Evolutionary conservation across 495 filamentous ascomycete genomes (phyloP).

Genomic region (Cercophora sp.): DNA sequence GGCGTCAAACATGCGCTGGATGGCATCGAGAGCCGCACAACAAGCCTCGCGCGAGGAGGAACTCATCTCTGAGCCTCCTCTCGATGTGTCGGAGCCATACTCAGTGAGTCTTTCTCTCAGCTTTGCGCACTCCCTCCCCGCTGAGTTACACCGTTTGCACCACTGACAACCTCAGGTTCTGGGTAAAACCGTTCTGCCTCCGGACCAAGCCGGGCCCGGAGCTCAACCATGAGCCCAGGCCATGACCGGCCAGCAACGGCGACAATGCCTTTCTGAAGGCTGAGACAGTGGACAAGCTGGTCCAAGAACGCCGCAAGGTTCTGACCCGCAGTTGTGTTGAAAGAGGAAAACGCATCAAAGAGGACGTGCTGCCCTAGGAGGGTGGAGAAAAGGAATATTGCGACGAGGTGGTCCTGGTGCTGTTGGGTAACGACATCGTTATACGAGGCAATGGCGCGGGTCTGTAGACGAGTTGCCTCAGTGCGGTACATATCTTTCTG

Average conservation of each 20-base stretch:
- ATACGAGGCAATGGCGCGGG: slow-evolving; percentile 35
- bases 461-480: slow-evolving; percentile 40
- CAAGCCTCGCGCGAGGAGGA: not conserved
- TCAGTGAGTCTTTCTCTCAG: not conserved
- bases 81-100: not conserved
- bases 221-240: slow-evolving; percentile 14
- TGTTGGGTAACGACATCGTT: slow-evolving; percentile 23
- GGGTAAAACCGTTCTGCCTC: not conserved
- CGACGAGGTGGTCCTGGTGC: slow-evolving; percentile 33
- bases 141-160: not conserved
- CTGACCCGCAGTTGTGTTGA: not conserved
- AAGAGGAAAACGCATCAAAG: slow-evolving; percentile 30
- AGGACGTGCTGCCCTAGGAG: slow-evolving; percentile 41
- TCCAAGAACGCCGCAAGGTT: slow-evolving; percentile 38
- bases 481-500: slow-evolving; percentile 28
- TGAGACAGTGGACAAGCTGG: slow-evolving; percentile 35
- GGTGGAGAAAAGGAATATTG: slow-evolving; percentile 43
- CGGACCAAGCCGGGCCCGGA: not conserved
- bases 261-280: slow-evolving; percentile 38
- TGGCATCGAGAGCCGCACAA: not conserved
- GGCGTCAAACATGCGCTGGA: not conserved
- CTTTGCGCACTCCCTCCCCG: not conserved
- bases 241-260: slow-evolving; percentile 27
- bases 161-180: not conserved
- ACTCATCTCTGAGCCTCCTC: not conserved